Evolutionary conservation across 1,284 basidiomycete genomes (phyloP).

Genomic region (Trichosporon inkin): DNA sequence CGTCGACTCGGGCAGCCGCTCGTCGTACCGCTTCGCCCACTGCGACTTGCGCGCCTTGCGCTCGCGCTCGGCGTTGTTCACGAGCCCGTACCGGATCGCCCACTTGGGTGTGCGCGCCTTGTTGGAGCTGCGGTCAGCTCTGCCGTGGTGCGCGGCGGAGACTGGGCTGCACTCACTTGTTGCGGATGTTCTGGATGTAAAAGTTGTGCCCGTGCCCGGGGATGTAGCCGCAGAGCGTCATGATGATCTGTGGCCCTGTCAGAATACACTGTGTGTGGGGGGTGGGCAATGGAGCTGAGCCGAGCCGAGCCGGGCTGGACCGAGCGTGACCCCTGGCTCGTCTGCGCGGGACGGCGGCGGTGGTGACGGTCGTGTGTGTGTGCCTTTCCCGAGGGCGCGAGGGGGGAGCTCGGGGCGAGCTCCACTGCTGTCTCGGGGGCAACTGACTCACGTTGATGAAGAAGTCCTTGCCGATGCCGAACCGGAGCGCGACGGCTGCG

Average conservation of each 20-base stretch:
- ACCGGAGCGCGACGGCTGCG: conserved; percentile 85
- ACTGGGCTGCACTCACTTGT: conserved; percentile 57
- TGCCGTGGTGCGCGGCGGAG: background rate
- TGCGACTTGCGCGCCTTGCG: conserved; percentile 73
- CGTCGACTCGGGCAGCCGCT: conserved; percentile 68
- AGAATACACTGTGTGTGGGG: background rate
- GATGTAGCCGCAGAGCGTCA: conserved; percentile 77
- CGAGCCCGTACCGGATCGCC: conserved; percentile 75
- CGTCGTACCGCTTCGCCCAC: conserved; percentile 81
- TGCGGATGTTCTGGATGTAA: conserved; percentile 91
- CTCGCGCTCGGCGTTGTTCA: conserved; percentile 69
- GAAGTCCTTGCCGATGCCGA: conserved; percentile 85
- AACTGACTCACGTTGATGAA: conserved; percentile 78
- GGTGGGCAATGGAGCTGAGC: background rate
- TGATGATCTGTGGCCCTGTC: conserved; percentile 51
- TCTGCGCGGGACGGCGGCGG: too few relatives aligned
- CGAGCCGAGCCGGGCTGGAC: too few relatives aligned
- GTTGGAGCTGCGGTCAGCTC: conserved; percentile 58
- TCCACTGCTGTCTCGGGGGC: too few relatives aligned
- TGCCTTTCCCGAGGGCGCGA: too few relatives aligned
- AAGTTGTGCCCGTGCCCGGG: conserved; percentile 58
- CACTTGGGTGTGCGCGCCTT: conserved; percentile 87
- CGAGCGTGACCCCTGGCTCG: background rate
- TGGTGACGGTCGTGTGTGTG: too few relatives aligned
- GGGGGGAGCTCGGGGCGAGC: too few relatives aligned